Percentiles rank a stretch among this genome's conserved stretches.
Conservation (phyloP, 116 monocot genomes). For the Dioscorea cayenensis region DNA sequence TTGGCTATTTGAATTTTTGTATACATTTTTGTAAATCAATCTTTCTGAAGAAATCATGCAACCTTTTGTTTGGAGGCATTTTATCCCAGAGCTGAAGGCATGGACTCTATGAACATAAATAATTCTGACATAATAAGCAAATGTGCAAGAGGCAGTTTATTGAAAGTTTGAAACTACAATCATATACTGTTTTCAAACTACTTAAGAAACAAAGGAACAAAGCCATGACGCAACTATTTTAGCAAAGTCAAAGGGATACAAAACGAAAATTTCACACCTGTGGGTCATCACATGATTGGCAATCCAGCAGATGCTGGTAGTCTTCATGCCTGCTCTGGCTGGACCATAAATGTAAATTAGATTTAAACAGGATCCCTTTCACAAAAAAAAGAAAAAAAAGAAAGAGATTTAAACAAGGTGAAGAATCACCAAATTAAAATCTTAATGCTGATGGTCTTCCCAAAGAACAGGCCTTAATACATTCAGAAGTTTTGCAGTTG, state of each 20-base stretch:
- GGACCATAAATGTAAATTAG: background rate
- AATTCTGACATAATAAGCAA: too few species aligned
- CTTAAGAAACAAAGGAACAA: too few species aligned
- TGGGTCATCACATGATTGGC: background rate
- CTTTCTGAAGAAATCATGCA: too few species aligned
- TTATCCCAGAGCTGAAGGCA: too few species aligned
- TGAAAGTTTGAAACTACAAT: too few species aligned
- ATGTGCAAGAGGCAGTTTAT: too few species aligned
- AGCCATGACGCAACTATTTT: too few species aligned
- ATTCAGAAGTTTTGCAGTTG: background rate
- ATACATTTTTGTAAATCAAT: too few species aligned
- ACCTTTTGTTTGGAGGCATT: too few species aligned
- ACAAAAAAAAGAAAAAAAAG: too few species aligned
- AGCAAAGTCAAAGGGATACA: background rate
- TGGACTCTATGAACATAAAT: too few species aligned
- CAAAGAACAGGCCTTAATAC: background rate
- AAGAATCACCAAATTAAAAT: background rate
- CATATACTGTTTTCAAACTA: too few species aligned
- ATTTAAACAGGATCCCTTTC: background rate
- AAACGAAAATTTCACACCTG: background rate
- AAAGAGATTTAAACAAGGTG: background rate
- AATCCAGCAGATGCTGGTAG: background rate
- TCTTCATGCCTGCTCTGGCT: background rate
- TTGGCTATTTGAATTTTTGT: background rate
- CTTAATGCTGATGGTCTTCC: background rate